Percentiles rank a stretch among this genome's conserved stretches.
Evolutionary conservation across 805 yeast species (phyloP).

Genomic region (Candida yuanshanica): DNA sequence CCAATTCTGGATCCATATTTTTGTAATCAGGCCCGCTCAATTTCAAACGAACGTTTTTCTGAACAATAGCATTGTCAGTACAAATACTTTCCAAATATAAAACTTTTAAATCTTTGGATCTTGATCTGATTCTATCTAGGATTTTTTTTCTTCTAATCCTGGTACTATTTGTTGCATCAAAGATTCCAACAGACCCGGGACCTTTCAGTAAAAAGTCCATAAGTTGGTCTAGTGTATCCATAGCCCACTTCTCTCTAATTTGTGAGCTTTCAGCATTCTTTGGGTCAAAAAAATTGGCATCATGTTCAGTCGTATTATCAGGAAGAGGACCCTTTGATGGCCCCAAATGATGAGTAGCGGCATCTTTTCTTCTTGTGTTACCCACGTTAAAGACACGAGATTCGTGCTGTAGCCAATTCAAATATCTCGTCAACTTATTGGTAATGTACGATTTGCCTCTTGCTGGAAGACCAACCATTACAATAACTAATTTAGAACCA

Average conservation of each 20-base stretch:
- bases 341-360: constrained; percentile 49
- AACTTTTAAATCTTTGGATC: constrained; percentile 65
- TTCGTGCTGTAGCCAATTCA: constrained; percentile 92
- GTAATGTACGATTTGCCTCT: constrained; percentile 93
- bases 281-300: constrained; percentile 84
- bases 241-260: constrained; percentile 91
- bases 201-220: constrained; percentile 76
- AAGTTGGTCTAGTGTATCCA: constrained; percentile 82
- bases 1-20: constrained; percentile 75
- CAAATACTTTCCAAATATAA: constrained; percentile 84
- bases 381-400: constrained; percentile 93
- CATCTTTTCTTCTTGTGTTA: constrained; percentile 79
- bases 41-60: constrained; percentile 78
- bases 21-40: constrained; percentile 90
- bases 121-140: constrained; percentile 47
- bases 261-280: constrained; percentile 57
- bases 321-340: constrained; percentile 65
- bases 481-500: constrained; percentile 81
- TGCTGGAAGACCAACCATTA: constrained; percentile 96
- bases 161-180: constrained; percentile 80
- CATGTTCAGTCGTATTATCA: constrained; percentile 45
- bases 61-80: constrained; percentile 71
- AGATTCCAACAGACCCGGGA: constrained; percentile 87
- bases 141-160: constrained; percentile 57
- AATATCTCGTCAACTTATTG: constrained; percentile 80